Evolutionary conservation across 2,329 filamentous ascomycete genomes (phyloP).

Genomic region (Alternaria angustiovoidea): DNA sequence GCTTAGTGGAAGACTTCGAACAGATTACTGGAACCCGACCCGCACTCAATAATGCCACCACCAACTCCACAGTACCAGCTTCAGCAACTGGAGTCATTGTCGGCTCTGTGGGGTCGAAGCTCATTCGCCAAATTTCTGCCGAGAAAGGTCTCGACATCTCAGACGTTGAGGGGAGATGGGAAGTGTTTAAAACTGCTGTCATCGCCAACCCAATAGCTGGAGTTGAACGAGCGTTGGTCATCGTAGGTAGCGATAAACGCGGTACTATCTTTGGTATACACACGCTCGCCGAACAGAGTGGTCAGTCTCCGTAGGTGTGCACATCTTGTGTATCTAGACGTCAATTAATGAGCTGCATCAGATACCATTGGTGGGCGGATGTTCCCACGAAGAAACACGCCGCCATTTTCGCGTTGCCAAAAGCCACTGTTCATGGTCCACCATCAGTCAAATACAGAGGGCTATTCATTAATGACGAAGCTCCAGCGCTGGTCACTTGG

Average conservation of each 20-base stretch:
- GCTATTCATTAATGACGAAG: slow-evolving; percentile 74
- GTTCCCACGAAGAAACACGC: slow-evolving; percentile 61
- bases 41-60: background rate
- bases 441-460: slow-evolving; percentile 72
- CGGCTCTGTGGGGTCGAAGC: slow-evolving; percentile 68
- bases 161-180: slow-evolving; percentile 68
- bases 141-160: slow-evolving; percentile 65
- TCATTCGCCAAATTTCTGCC: slow-evolving; percentile 65
- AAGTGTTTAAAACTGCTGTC: slow-evolving; percentile 68
- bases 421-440: slow-evolving; percentile 62
- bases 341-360: background rate
- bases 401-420: slow-evolving; percentile 63
- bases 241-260: slow-evolving; percentile 70
- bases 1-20: slow-evolving; percentile 22
- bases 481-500: slow-evolving; percentile 71
- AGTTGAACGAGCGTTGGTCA: slow-evolving; percentile 65
- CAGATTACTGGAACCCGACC: slow-evolving; percentile 24
- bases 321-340: accelerated
- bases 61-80: background rate
- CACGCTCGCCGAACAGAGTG: slow-evolving; percentile 74
- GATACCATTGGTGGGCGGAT: slow-evolving; percentile 72
- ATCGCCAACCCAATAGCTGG: slow-evolving; percentile 64
- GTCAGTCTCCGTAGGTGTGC: slow-evolving; percentile 62
- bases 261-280: slow-evolving; percentile 74
- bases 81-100: slow-evolving; percentile 63